These are phyloP conservation scores for Bretziella fagacearum DNA, from an alignment of 2,329 filamentous ascomycete genomes.

Conservation along the genomic window DNA sequence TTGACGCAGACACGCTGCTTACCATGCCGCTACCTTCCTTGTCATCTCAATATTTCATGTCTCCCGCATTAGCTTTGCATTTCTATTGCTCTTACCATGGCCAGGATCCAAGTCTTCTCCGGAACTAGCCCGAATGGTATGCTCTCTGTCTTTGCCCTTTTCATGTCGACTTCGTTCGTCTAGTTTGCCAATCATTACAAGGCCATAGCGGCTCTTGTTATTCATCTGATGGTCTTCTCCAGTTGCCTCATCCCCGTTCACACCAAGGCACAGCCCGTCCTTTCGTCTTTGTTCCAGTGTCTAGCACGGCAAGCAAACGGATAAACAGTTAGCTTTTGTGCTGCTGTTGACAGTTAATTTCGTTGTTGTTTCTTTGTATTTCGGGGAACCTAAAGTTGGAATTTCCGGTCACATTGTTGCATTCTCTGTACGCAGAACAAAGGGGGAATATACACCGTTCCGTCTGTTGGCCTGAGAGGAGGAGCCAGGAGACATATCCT, in stretches of 20 bases:
- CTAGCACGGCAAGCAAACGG: not conserved
- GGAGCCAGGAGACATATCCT: not conserved
- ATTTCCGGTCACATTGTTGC: not conserved
- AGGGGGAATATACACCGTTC: not conserved
- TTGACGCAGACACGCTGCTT: not conserved
- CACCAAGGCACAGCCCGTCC: not conserved
- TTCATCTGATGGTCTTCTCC: not conserved
- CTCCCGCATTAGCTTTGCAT: not conserved
- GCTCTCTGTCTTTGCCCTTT: too few relatives aligned
- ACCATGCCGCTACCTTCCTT: not conserved
- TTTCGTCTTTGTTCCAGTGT: not conserved
- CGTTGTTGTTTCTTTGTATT: not conserved
- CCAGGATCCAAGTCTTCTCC: too few relatives aligned
- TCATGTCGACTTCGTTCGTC: too few relatives aligned
- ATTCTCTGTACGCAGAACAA: slow-evolving; percentile 1
- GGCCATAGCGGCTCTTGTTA: too few relatives aligned
- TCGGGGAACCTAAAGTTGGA: not conserved
- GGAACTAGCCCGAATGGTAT: too few relatives aligned
- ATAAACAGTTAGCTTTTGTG: not conserved
- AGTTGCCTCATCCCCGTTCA: not conserved
- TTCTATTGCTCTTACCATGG: too few relatives aligned
- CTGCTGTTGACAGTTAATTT: not conserved
- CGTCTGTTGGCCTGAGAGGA: not conserved
- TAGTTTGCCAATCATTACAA: too few relatives aligned
- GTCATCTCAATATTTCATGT: not conserved